Conservation (phyloP, 2,329 filamentous ascomycete species). For the Aspergillus cejpii region DNA sequence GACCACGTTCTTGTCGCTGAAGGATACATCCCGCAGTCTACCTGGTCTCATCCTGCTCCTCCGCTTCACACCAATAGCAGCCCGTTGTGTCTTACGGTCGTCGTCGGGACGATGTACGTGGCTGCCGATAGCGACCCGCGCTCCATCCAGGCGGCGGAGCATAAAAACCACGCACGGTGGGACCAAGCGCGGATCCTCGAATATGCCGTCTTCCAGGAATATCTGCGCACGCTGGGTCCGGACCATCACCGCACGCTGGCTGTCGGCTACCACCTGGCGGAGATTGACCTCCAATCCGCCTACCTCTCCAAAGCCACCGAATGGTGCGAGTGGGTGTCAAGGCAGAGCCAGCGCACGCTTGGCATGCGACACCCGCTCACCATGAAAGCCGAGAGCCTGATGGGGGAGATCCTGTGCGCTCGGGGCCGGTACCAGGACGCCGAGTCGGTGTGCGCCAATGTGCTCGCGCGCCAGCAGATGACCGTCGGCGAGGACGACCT, state of each 20-base stretch:
- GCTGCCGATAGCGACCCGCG: conserved; percentile 25
- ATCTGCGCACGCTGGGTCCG: conserved; percentile 22
- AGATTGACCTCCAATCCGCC: conserved; percentile 22
- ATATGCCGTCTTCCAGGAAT: conserved; percentile 28
- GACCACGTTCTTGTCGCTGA: conserved; percentile 27
- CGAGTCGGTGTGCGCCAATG: conserved; percentile 28
- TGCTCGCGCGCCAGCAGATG: conserved; percentile 30
- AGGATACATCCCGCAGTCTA: conserved; percentile 24
- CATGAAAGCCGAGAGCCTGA: conserved; percentile 27
- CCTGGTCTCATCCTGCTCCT: conserved; percentile 23
- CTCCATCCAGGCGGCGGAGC: conserved; percentile 21
- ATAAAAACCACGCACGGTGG: conserved; percentile 25
- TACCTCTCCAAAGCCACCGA: conserved; percentile 24
- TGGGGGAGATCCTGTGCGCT: conserved; percentile 23
- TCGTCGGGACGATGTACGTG: conserved; percentile 18
- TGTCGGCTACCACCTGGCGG: conserved; percentile 24
- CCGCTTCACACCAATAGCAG: conserved; percentile 26
- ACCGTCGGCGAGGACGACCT: conserved; percentile 28
- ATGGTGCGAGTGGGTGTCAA: conserved; percentile 29
- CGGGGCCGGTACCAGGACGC: conserved; percentile 24
- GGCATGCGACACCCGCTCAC: conserved; percentile 22
- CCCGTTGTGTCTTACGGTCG: conserved; percentile 18
- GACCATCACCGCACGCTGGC: conserved; percentile 27
- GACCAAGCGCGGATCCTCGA: conserved; percentile 26
- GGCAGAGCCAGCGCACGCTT: conserved; percentile 23